Conservation (phyloP, 169 alveolate genomes). For the Fabrea salina region DNA sequence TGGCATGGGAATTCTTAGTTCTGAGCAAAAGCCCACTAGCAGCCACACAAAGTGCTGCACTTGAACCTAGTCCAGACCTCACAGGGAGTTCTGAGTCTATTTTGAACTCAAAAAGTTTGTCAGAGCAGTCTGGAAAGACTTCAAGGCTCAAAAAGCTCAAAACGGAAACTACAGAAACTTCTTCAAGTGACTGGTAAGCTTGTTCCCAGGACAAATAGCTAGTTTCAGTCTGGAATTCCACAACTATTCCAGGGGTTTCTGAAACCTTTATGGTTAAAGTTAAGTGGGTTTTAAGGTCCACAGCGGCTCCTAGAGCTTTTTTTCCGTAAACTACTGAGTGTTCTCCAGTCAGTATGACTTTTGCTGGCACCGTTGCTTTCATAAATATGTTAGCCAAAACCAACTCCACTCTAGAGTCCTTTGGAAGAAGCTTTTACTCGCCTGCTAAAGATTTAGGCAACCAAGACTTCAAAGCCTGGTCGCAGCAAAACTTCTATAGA, state of each 20-base stretch:
- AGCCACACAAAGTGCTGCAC: constrained; percentile 29
- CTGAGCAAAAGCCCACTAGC: not conserved
- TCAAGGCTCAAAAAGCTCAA: not conserved
- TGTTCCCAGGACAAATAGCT: not conserved
- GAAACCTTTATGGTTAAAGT: not conserved
- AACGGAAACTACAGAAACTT: not conserved
- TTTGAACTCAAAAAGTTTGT: not conserved
- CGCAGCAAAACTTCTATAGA: constrained; percentile 24
- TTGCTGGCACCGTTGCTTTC: constrained; percentile 35
- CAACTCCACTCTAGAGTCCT: too few relatives aligned
- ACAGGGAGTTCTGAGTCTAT: not conserved
- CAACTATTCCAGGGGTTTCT: not conserved
- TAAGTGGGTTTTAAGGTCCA: constrained; percentile 10
- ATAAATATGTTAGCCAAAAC: too few relatives aligned
- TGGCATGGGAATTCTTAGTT: not conserved
- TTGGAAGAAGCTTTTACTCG: too few relatives aligned
- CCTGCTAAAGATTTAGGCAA: too few relatives aligned
- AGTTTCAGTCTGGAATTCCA: not conserved
- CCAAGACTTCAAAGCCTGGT: constrained; percentile 33
- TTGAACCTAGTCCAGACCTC: constrained; percentile 15
- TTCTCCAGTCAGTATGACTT: constrained; percentile 59
- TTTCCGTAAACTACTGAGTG: constrained; percentile 62
- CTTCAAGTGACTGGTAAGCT: not conserved
- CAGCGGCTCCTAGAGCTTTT: constrained; percentile 42
- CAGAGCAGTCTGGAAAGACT: not conserved